Conservation (phyloP, 1,284 basidiomycete genomes). For the Marasmius sp. region DNA sequence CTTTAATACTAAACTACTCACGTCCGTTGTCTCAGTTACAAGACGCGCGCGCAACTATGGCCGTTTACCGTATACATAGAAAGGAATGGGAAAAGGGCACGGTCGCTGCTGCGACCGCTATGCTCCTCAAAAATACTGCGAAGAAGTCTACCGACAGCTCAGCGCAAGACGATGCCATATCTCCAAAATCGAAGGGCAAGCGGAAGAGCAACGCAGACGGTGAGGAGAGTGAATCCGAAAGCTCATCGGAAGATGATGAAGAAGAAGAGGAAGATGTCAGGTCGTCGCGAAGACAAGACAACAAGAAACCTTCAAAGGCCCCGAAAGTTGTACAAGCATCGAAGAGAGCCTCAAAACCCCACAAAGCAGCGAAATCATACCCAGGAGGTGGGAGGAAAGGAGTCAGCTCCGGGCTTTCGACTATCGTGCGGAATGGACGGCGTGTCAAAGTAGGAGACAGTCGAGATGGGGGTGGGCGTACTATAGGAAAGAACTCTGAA, state of each 20-base stretch:
- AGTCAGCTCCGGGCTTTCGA: constrained; percentile 73
- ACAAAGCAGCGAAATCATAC: constrained; percentile 23
- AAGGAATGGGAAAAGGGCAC: constrained; percentile 76
- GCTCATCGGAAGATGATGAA: constrained; percentile 24
- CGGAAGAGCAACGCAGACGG: constrained; percentile 16
- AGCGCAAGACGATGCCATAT: constrained; percentile 16
- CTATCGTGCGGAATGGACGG: constrained; percentile 40
- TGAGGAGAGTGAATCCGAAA: constrained; percentile 21
- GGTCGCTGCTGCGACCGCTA: constrained; percentile 24
- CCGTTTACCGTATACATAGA: constrained; percentile 86
- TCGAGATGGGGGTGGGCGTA: background rate
- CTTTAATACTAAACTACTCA: background rate
- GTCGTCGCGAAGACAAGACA: background rate
- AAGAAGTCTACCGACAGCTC: background rate
- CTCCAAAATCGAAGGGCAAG: constrained; percentile 13
- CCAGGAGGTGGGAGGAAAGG: constrained; percentile 64
- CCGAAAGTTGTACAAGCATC: background rate
- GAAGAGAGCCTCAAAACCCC: constrained; percentile 14
- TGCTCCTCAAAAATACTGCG: constrained; percentile 15
- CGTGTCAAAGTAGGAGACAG: constrained; percentile 8
- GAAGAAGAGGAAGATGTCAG: constrained; percentile 19
- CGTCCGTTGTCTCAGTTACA: constrained; percentile 20
- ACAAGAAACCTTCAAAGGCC: constrained; percentile 7
- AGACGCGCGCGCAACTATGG: constrained; percentile 96
- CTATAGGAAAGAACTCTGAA: background rate